Evolutionary conservation across 331 rosid species (phyloP).

Genomic region (Ulmus americana): DNA sequence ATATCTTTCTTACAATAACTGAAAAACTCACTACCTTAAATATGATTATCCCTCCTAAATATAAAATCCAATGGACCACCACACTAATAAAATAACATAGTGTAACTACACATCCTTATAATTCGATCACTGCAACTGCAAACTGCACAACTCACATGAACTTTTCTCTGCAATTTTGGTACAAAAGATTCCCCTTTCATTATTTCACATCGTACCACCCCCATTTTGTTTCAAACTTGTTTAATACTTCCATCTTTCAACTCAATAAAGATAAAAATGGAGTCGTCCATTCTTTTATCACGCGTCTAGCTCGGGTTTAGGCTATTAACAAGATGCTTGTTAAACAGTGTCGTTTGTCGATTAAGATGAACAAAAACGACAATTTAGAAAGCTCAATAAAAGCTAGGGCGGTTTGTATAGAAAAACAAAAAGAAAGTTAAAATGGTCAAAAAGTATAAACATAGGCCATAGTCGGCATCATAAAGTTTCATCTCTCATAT

Average conservation of each 20-base stretch:
- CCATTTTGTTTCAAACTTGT: neutral
- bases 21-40: no score
- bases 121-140: neutral
- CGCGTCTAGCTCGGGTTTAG: no score
- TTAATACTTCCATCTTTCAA: neutral
- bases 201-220: neutral
- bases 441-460: conserved; percentile 30
- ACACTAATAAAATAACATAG: neutral
- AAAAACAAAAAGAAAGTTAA: conserved; percentile 10
- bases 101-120: neutral
- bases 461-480: conserved; percentile 16
- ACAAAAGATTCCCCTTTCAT: conserved; percentile 20
- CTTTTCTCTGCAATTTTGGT: neutral
- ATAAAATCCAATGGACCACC: no score
- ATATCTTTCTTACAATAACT: no score
- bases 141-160: neutral
- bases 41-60: no score
- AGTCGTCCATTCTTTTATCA: no score
- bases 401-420: neutral
- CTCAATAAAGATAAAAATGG: no score
- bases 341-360: no score
- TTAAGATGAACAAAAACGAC: neutral
- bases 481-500: conserved; percentile 16
- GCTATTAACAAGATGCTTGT: no score
- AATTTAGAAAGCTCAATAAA: neutral